Conservation (phyloP, 1,284 basidiomycete species). For the Pseudozyma sp. region DNA sequence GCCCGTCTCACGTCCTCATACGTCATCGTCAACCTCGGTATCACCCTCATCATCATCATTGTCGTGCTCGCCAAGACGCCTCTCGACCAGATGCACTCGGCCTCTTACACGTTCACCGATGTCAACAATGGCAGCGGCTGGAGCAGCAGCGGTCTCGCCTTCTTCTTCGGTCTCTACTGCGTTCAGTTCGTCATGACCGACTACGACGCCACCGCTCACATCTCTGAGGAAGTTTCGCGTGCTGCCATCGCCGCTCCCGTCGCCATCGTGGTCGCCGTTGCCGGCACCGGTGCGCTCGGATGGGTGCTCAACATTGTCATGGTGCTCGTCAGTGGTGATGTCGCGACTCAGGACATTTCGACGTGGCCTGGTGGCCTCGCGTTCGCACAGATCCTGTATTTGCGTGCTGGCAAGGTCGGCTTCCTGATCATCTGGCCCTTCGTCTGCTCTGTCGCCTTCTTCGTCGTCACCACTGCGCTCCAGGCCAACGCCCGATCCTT, state of each 20-base stretch:
- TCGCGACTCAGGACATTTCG: conserved; percentile 47
- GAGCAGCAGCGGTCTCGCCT: conserved; percentile 82
- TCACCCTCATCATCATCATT: conserved; percentile 77
- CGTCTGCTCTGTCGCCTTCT: conserved; percentile 67
- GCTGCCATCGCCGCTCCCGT: conserved; percentile 82
- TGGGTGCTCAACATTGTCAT: conserved; percentile 73
- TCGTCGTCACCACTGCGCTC: conserved; percentile 73
- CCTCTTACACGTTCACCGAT: conserved; percentile 77
- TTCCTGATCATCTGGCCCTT: conserved; percentile 75
- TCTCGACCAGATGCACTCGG: conserved; percentile 81
- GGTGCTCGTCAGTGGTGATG: conserved; percentile 77
- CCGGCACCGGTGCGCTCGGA: conserved; percentile 59
- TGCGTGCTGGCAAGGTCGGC: conserved; percentile 70
- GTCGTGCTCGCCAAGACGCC: conserved; percentile 78
- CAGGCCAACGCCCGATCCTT: conserved; percentile 88
- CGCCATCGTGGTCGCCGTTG: conserved; percentile 87
- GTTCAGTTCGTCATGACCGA: conserved; percentile 77
- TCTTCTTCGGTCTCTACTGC: conserved; percentile 86
- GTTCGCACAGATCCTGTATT: conserved; percentile 64
- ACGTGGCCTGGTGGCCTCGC: conserved; percentile 65
- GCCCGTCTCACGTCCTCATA: conserved; percentile 82
- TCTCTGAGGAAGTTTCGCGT: conserved; percentile 88
- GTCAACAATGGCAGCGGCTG: conserved; percentile 81
- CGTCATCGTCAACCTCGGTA: conserved; percentile 86
- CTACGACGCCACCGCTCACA: conserved; percentile 78